These are phyloP conservation scores for Ceriops tagal DNA, from an alignment of 345 rosid species.

Conservation along the genomic window DNA sequence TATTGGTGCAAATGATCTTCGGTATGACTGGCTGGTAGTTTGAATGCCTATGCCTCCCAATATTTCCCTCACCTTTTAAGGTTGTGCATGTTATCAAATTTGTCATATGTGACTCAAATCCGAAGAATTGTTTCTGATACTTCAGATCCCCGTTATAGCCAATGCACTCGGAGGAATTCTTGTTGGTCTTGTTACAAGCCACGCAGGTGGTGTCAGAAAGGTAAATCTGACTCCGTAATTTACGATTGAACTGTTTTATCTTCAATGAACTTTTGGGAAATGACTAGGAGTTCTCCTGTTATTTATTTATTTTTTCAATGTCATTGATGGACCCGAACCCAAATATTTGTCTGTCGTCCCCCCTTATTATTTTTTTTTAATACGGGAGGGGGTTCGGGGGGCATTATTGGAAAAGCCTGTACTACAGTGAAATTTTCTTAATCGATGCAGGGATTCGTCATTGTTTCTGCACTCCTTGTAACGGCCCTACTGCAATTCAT, in stretches of 20 bases:
- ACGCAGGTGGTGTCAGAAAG: constrained; percentile 98
- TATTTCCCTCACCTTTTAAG: background rate
- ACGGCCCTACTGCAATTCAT: constrained; percentile 86
- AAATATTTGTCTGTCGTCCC: background rate
- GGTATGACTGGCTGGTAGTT: constrained; percentile 3
- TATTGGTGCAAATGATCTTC: background rate
- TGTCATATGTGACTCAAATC: background rate
- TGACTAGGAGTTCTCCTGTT: background rate
- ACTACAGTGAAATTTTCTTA: constrained; percentile 1
- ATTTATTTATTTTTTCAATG: background rate
- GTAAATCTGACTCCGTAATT: constrained; percentile 29
- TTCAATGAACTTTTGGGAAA: background rate
- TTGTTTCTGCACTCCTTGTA: constrained; percentile 88
- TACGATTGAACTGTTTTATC: background rate
- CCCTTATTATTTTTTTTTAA: too few species aligned
- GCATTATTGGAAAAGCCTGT: background rate
- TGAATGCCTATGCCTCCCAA: background rate
- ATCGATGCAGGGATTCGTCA: constrained; percentile 79
- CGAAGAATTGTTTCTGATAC: constrained; percentile 6
- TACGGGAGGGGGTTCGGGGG: too few species aligned
- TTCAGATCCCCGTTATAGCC: constrained; percentile 71
- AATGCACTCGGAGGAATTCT: constrained; percentile 96
- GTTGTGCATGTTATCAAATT: background rate
- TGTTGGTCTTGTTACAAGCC: constrained; percentile 89
- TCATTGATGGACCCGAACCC: background rate